Base-by-base conservation (phyloP, 768 basidiomycete genomes). In the Kwoniella dejecticola region DNA sequence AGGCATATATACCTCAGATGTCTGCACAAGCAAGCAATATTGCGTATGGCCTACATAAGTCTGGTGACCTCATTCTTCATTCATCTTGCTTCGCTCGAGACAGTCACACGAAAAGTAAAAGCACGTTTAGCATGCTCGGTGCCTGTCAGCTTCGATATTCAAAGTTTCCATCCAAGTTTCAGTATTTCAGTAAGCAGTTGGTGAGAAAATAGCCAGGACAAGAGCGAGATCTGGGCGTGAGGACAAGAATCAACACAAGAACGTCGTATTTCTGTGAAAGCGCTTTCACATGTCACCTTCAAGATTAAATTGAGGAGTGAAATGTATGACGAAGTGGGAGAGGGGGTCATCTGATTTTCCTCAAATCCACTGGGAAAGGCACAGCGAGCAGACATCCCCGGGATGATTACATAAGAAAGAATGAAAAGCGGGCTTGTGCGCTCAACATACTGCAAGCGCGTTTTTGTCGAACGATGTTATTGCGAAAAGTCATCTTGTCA, bases 391-490 rank as follows among this genome's bases (percentile, higher is more conserved):
- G 33, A 36, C n/a, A n/a, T n/a, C n/a, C n/a, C n/a, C n/a, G n/a
- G 15, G 33, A 36, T 36, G 33, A 36, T 36, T 36, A 36, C 33
- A 36, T 36, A 36, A 36, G 7, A 36, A 15, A 36, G 7, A 7
- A 15, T 36, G 7, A 15, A 36, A 36, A 15, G 33, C 33, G 33
- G 33, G 33, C 33, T 15, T 36, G 15, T 36, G 33, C 33, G 33
- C 33, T 36, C 7, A 7, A 7, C 7, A 7, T 36, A 36, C 15
- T 36, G 7, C 33, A n/a, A 8, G 5, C 19, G 33, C 21, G 55
- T 8, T n/a, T 11, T 60, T 26, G 56, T 57, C 62, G 48, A 63
- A 48, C 36, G 45, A 33, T 33, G 31, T 31, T 30, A 24, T 45
- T 36, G 29, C 10, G 17, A 50, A 50, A 53, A 41, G 50, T 54